Evolutionary conservation across 768 basidiomycete genomes (phyloP).

Genomic region (Pluteus cervinus): DNA sequence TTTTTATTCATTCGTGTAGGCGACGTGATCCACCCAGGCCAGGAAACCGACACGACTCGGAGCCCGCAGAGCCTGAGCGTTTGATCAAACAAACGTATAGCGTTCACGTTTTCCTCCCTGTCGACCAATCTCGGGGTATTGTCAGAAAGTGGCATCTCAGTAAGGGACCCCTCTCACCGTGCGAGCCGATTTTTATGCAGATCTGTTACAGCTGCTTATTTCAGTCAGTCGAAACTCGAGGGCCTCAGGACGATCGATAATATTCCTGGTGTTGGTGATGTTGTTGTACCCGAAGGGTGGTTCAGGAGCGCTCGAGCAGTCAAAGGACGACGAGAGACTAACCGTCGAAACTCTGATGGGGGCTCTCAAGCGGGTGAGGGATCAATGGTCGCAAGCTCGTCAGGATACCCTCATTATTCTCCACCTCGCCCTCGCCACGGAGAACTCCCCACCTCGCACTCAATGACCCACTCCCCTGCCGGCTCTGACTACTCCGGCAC

Average conservation of each 20-base stretch:
- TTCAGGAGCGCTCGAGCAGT: conserved; percentile 74
- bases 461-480: conserved; percentile 20
- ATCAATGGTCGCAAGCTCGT: too few relatives aligned
- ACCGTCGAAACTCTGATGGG: conserved; percentile 22
- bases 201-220: conserved; percentile 63
- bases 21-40: conserved; percentile 21
- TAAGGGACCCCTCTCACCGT: conserved; percentile 26
- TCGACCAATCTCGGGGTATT: conserved; percentile 42
- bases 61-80: conserved; percentile 48
- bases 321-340: conserved; percentile 50
- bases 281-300: conserved; percentile 68
- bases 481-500: conserved; percentile 18
- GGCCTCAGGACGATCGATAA: conserved; percentile 66
- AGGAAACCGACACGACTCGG: too few relatives aligned
- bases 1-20: conserved; percentile 6
- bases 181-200: conserved; percentile 6
- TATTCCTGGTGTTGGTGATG: conserved; percentile 59
- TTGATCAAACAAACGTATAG: conserved; percentile 84
- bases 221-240: conserved; percentile 72
- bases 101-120: conserved; percentile 62
- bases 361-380: too few relatives aligned
- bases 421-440: conserved; percentile 14
- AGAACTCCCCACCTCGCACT: conserved; percentile 18
- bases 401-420: conserved; percentile 20
- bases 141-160: conserved; percentile 82